Evolutionary conservation across 345 rosid genomes (phyloP), one percentile per base, ranked within the genome.

Genomic region (Clarkia xantiana): DNA sequence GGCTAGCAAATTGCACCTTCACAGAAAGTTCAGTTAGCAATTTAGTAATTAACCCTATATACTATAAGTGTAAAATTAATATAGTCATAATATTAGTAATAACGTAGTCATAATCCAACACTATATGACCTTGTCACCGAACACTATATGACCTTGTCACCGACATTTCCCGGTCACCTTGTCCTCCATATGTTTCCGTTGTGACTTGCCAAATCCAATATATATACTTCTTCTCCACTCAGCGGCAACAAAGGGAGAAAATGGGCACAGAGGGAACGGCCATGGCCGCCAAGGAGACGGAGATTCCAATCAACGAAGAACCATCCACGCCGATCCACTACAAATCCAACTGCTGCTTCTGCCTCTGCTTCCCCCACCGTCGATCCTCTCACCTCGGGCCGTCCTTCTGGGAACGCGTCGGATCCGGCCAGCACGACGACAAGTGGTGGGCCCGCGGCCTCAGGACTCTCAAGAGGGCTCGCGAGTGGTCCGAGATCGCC

Each of bases 401-500:
- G 23, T 55, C 76, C 63, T 71, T 73, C 61, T 84, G 93, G 97
- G 73, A 71, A 51, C 69, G 75, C 18, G 47, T 68, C 63, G 59
- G 70, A 20, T 64, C 73, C 14, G 19, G 61, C 17, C 49, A 40
- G 7, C n/a, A 59, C 36, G 69, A 72, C 18, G 56, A 46, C 11
- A 63, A 47, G 46, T 76, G 87, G 72, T 81, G 94, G 98, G 40
- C 58, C 2, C 69, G 73, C 1, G 77, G 84, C 1, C 58, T 76
- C 15, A 19, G 54, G 41, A 70, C 80, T 39, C 45, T 79, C 45
- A 51, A 49, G 60, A 81, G 68, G 74, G 44, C 84, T 34, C 79
- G 96, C 6, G 94, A 84, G 71, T 86, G 94, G 96, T 86, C 98
- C 0, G 96, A 86, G 70, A 66, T 91, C 78, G 81, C 74, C 6